Conservation (phyloP, 352 stramenopile species). For the Phytophthora citrophthora region DNA sequence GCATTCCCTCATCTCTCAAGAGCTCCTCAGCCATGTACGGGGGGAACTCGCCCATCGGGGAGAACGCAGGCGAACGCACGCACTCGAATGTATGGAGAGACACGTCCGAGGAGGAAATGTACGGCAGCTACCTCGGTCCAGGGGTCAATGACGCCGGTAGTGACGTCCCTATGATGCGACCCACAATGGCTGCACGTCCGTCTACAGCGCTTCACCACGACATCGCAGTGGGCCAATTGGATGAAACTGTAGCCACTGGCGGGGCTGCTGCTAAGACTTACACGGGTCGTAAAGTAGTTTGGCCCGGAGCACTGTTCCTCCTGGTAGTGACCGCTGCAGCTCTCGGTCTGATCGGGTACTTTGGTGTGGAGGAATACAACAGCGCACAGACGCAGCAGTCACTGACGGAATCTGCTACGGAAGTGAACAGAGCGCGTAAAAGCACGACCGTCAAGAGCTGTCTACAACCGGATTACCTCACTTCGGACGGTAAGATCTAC, state of each 20-base stretch:
- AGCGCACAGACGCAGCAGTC: constrained; percentile 68
- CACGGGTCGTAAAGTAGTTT: constrained; percentile 77
- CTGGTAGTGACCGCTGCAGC: constrained; percentile 57
- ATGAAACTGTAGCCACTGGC: constrained; percentile 39
- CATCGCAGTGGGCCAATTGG: constrained; percentile 76
- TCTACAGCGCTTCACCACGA: constrained; percentile 59
- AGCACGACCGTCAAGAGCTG: constrained; percentile 56
- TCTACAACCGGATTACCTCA: constrained; percentile 73
- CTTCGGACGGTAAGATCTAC: constrained; percentile 66
- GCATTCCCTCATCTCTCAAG: constrained; percentile 14
- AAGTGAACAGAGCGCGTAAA: constrained; percentile 27
- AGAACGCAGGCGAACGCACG: constrained; percentile 39
- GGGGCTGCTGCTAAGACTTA: constrained; percentile 37
- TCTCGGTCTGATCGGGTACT: constrained; percentile 67
- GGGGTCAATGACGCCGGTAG: constrained; percentile 33
- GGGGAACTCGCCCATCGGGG: constrained; percentile 34
- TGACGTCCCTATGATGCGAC: constrained; percentile 58
- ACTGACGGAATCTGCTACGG: constrained; percentile 58
- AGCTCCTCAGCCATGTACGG: constrained; percentile 31
- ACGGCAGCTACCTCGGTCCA: constrained; percentile 73
- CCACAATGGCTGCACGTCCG: constrained; percentile 43
- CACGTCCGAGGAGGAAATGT: constrained; percentile 73
- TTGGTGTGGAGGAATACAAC: constrained; percentile 64
- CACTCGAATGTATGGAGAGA: constrained; percentile 74
- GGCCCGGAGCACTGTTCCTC: constrained; percentile 79